Evolutionary conservation across 176 grass and related monocot species (phyloP), one percentile per base, ranked within the genome.

Genomic region (Triticum timopheevii): DNA sequence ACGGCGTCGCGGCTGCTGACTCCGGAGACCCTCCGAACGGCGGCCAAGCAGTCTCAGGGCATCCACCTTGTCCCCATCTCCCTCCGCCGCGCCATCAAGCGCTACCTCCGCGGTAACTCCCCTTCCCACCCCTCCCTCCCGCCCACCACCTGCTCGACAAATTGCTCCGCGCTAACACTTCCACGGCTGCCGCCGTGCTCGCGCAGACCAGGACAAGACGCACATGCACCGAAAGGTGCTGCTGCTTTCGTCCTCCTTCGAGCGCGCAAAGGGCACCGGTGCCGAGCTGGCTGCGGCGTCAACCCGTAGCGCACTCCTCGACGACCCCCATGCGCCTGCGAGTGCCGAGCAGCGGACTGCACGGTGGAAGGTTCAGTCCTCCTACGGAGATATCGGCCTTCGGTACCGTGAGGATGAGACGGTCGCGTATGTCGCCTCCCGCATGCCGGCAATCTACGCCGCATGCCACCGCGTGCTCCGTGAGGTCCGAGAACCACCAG

Each of bases 211-310:
- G 79, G 86, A 88, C 76, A 92, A 91, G 72, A 42, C 54, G 47
- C 95, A 97, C 81, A 94, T 97, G 95, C 94, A 91, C 84, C 87
- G 92, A 7, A 95, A 95, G 78, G 92, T 95, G 20, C 73, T 94
- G 50, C 84, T 81, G 34, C 92, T 96, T 16, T 96, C 93, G 23
- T 80, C 93, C 34, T 94, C 93, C 61, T 92, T 97, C 74, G 87
- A 90, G 59, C 87, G 86, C 16, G 83, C 93, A 24, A 97, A 97
- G 90, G 90, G 90, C 70, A 80, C 88, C 4, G 88, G 90, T 17
- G 74, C 78, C n/a, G 90, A 97, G 86, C 92, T 97, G 19, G 90
- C 90, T 8, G 90, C 90, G 17, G 87, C 95, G 5, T 65, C 90
- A 68, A 87, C 88, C 10, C 90, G 90, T 2, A 68, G 81, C 31